Base-by-base conservation (phyloP, 768 basidiomycete species). In the Leucosporidium scottii region DNA sequence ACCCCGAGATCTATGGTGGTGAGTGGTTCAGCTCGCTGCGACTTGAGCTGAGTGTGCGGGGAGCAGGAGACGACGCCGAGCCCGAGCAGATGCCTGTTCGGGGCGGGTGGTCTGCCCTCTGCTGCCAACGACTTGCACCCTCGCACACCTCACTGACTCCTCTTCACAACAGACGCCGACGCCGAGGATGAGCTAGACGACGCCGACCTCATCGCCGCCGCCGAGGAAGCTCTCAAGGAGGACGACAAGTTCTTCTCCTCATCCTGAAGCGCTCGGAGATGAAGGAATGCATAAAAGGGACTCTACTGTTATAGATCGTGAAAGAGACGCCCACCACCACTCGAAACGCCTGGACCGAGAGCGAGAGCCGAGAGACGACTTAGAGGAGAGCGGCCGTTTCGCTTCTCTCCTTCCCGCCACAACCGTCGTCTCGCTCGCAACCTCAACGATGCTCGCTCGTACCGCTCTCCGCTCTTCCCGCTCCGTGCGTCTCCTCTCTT, bases 1-100 rank as follows among this genome's bases (percentile, higher is more conserved):
- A 98, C 78, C 94, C 94, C 0, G 93, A 98, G 30, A 83, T 91
- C n/a, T 98, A 98, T 78, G 91, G 87, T 72, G 93, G 93, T 93
- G 79, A 69, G 89, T 75, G 27, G 21, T 28, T n/a, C n/a, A 1
- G 21, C n/a, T 23, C 21, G 4, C 21, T 34, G 34, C 5, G 50
- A n/a, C n/a, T 23, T 7, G 15, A 51, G 21, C 34, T 34, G 6
- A n/a, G n/a, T 5, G 4, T 6, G 6, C 20, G 5, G 49, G 50
- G 23, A 27, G 62, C 36, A 36, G 20, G 25, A 17, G 50, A 51
- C 50, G 13, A 51, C 50, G 50, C n/a, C 27, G 31, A 31, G 10
- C 13, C 20, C 55, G 21, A 57, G 27, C 20, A 21, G 55, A 6
- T 57, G 55, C 8, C n/a, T 31, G 21, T 17, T 17, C 12, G 27